Base-by-base conservation (phyloP, 2,329 filamentous ascomycete species). In the Hypocrella siamensis region DNA sequence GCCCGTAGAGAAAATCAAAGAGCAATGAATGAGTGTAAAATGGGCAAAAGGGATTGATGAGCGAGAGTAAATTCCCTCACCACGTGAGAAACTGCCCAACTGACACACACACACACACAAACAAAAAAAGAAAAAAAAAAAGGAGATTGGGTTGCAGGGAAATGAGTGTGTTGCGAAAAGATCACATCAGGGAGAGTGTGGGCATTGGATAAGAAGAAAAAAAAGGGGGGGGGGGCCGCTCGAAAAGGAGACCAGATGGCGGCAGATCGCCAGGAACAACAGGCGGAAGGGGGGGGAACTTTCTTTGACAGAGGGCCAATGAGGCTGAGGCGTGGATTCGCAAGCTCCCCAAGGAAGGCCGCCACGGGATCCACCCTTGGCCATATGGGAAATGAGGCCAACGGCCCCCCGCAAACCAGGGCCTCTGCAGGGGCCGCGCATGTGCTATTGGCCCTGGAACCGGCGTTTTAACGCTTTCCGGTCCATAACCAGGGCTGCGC, bases 351-450 rank as follows among this genome's bases (percentile, higher is more conserved):
- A 15, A 19, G 14, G 9, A 28, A 8, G 14, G 12, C 17, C n/a
- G 10, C 10, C 25, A n/a, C 14, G 12, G 22, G 16, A 17, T 30
- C 30, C 26, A 17, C 30, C 15, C 16, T 10, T 21, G 14, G 30
- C 32, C 28, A 18, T 18, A 25, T 25, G 28, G 35, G 35, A 37
- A 37, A 39, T 37, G 35, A 39, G 32, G n/a, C 3, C 32, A 31
- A 22, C 25, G 3, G 15, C 11, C 11, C 25, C 25, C 25, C n/a
- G n/a, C 32, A 28, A 30, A 28, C 7, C 17, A 31, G 33, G 19
- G 32, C 31, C 16, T 28, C 26, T 32, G 36, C 38, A 31, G 30
- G 31, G 36, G 38, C 16, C 11, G 15, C 16, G 8, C 25, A 19
- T 16, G 25, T 6, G 14, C 19, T 27, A 39, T 35, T 38, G 38